Percentiles rank a stretch among this genome's conserved stretches.
Conservation (phyloP, 345 rosid genomes). For the Mangifera indica region DNA sequence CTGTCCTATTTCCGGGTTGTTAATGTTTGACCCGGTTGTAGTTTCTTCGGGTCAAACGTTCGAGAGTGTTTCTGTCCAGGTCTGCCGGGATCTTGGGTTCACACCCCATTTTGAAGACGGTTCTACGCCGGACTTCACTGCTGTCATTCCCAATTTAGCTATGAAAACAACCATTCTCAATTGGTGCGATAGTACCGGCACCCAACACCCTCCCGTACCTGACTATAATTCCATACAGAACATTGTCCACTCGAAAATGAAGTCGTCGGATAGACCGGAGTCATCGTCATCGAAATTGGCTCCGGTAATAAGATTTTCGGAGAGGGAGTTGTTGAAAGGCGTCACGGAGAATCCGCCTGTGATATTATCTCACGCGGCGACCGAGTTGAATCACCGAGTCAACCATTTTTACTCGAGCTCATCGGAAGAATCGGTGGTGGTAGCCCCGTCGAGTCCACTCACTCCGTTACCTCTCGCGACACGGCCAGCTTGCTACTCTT, state of each 20-base stretch:
- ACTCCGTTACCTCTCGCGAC: conserved; percentile 75
- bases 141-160: conserved; percentile 62
- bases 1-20: conserved; percentile 60
- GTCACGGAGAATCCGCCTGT: conserved; percentile 51
- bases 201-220: conserved; percentile 37
- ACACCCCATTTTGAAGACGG: conserved; percentile 51
- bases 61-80: conserved; percentile 64
- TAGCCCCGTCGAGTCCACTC: conserved; percentile 43
- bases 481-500: conserved; percentile 67
- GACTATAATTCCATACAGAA: conserved; percentile 55
- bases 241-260: conserved; percentile 40
- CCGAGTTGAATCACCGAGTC: conserved; percentile 45
- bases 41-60: conserved; percentile 86
- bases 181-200: conserved; percentile 55
- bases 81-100: conserved; percentile 52
- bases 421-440: conserved; percentile 59
- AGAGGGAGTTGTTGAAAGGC: conserved; percentile 57
- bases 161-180: conserved; percentile 56
- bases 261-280: conserved; percentile 2
- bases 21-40: conserved; percentile 85
- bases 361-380: conserved; percentile 47
- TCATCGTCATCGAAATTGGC: conserved; percentile 15
- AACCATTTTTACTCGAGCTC: conserved; percentile 44
- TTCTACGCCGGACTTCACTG: conserved; percentile 54
- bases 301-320: conserved; percentile 56